A percentile compares a stretch with the other conserved stretches of the same genome.
These are phyloP conservation scores for Paxillus involutus DNA, from an alignment of 768 basidiomycete species.

Conservation along the genomic window DNA sequence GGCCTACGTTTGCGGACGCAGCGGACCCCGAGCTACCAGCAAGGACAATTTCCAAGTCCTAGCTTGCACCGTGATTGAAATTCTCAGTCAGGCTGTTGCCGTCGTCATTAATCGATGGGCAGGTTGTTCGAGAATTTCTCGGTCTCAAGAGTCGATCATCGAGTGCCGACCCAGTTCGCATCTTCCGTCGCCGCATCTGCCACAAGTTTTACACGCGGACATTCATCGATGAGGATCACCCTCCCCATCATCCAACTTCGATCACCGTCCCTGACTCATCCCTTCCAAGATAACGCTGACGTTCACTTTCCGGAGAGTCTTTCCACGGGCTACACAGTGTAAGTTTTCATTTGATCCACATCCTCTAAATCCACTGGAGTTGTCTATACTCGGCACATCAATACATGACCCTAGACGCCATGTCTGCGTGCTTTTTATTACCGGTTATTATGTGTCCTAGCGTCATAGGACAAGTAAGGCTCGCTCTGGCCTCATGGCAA, in stretches of 20 bases:
- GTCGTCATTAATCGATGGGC: no score
- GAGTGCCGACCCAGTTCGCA: background rate
- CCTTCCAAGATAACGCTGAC: background rate
- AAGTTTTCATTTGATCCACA: background rate
- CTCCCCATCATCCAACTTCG: background rate
- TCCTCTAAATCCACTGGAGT: no score
- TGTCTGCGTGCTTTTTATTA: conserved; percentile 8
- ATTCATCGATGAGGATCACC: background rate
- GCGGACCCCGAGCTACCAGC: no score
- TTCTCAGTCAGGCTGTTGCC: no score
- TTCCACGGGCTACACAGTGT: background rate
- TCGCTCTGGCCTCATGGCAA: background rate
- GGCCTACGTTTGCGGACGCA: no score
- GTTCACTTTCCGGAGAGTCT: background rate
- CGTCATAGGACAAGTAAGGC: background rate
- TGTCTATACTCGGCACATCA: background rate
- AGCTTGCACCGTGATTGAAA: no score
- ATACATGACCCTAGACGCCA: conserved; percentile 13
- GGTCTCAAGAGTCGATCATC: no score
- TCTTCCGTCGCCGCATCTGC: background rate
- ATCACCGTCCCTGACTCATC: background rate
- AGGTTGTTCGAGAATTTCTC: no score
- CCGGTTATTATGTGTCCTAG: conserved; percentile 11
- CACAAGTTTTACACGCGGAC: background rate
- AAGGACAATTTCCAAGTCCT: no score